A percentile compares a stretch with the other conserved stretches of the same genome.
Evolutionary conservation across 139 green algal species (phyloP).

Genomic region (Volvox africanus): DNA sequence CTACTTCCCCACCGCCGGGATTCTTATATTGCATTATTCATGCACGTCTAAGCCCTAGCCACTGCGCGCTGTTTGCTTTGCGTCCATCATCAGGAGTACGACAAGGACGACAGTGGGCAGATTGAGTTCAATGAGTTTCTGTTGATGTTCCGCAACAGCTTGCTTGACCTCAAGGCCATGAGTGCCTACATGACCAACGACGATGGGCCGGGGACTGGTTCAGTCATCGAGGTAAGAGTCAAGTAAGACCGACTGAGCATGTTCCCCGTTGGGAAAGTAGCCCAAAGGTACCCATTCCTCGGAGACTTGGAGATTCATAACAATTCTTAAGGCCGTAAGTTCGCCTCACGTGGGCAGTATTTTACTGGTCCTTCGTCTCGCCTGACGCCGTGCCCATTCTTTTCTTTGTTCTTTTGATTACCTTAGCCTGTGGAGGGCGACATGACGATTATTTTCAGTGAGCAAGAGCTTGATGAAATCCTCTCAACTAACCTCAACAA

Average conservation of each 20-base stretch:
- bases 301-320: too few species aligned
- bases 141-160: slow-evolving; percentile 68
- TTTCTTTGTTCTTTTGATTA: neutral
- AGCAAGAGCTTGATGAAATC: slow-evolving; percentile 64
- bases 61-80: neutral
- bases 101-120: slow-evolving; percentile 64
- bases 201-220: neutral
- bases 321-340: too few species aligned
- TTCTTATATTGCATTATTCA: neutral
- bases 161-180: slow-evolving; percentile 64
- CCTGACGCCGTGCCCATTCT: neutral
- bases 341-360: too few species aligned
- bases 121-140: slow-evolving; percentile 70
- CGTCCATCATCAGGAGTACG: slow-evolving; percentile 43
- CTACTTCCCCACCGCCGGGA: neutral
- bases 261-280: too few species aligned
- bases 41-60: neutral
- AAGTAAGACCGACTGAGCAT: too few species aligned
- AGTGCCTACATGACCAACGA: slow-evolving; percentile 17
- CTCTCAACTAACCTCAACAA: slow-evolving; percentile 46
- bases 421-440: slow-evolving; percentile 53
- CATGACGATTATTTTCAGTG: slow-evolving; percentile 64
- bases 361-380: too few species aligned
- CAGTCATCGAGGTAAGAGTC: neutral
- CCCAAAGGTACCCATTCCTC: too few species aligned